These are phyloP conservation scores for Domatiomyces globalis DNA, from an alignment of 2,329 filamentous ascomycete species.

Conservation along the genomic window DNA sequence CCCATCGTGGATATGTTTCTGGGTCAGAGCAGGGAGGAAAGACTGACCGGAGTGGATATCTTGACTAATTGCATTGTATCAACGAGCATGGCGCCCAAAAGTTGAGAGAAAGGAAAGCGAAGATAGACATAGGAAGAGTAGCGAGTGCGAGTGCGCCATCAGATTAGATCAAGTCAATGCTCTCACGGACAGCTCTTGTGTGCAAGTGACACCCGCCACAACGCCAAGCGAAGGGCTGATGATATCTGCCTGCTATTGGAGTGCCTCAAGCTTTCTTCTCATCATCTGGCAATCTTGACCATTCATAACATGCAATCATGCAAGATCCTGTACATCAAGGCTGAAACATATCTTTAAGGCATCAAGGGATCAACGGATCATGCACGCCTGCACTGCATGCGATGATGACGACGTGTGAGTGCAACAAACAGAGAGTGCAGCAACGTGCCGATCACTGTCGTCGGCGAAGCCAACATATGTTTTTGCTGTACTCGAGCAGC, in stretches of 20 bases:
- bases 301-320: background rate
- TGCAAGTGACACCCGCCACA: background rate
- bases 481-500: background rate
- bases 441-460: background rate
- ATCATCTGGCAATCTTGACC: background rate
- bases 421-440: background rate
- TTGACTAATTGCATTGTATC: slow-evolving; percentile 15
- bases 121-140: slow-evolving; percentile 1
- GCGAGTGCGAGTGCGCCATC: slow-evolving; percentile 22
- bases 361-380: background rate
- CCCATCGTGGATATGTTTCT: slow-evolving; percentile 54
- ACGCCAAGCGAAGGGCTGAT: background rate
- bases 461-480: too few relatives aligned
- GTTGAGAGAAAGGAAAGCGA: background rate
- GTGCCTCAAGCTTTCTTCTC: background rate
- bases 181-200: slow-evolving; percentile 26
- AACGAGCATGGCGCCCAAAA: slow-evolving; percentile 9
- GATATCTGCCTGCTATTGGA: background rate
- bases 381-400: too few relatives aligned
- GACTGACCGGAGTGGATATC: slow-evolving; percentile 32
- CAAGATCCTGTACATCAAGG: background rate
- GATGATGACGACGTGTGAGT: background rate
- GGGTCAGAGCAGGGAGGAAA: slow-evolving; percentile 32
- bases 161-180: slow-evolving; percentile 49
- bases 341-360: background rate